Evolutionary conservation across 2,329 filamentous ascomycete genomes (phyloP), one percentile per base, ranked within the genome.

Genomic region (Colletotrichum eremochloae): DNA sequence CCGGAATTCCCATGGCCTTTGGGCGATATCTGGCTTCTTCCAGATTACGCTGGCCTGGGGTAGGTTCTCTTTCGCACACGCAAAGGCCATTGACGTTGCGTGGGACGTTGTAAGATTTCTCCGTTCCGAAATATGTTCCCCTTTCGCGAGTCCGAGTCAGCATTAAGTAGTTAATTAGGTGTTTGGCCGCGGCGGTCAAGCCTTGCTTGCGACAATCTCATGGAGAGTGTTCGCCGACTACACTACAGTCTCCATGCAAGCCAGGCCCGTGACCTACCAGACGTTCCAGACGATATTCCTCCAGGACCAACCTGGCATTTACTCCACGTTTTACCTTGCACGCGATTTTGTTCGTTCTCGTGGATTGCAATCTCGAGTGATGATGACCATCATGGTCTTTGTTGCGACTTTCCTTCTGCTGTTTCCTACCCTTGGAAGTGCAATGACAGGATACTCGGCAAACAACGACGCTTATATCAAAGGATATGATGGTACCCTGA

Each of bases 391-490:
- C 63, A 75, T 80, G 33, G 53, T 78, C 20, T 29, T 64, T 5
- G 76, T 73, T 12, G 77, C 78, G 61, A 3, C 76, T 29, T 80
- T 79, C 42, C 42, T 77, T 5, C 58, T 79, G 15, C 61, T 60
- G 14, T 81, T 79, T 60, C 79, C 79, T 18, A 79, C 77, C 1
- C 52, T 80, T 9, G 75, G 75, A 2, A 65, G 78, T 36, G 75
- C 78, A 1, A 79, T 80, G 78, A 78, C 77, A 0, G 78, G 79
- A 24, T 80, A 80, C 56, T 69, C 74, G 11, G 68, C 77, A 12
- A 71, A 71, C 48, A 73, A n/a, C 11, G 63, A 65, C 9, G 74
- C 77, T 9, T 78, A 77, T n/a, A 73, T 80, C 18, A 62, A 55
- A 15, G 70, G 75, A 20, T 15, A 55, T 2, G 58, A 75, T 20